A percentile compares a stretch with the other conserved stretches of the same genome.
phyloP scores from a whole-genome alignment of 2,329 filamentous ascomycete genomes.

The Neurospora crassa region DNA sequence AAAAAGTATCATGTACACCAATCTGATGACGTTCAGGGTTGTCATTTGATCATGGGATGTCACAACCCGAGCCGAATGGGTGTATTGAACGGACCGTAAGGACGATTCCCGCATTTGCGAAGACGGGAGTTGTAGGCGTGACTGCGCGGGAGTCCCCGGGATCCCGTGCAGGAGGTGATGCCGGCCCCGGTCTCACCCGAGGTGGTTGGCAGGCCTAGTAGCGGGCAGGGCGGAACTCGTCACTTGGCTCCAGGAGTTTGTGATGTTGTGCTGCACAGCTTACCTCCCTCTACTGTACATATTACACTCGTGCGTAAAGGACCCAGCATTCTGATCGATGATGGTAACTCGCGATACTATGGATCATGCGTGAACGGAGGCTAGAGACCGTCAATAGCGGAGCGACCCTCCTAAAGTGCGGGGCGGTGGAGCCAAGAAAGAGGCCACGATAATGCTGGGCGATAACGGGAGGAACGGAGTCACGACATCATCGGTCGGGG shows the following conservation, averaged over 20 bases:
- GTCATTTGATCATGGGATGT: background rate
- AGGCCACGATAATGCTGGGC: background rate
- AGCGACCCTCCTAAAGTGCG: background rate
- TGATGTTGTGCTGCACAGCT: background rate
- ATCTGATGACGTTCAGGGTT: background rate
- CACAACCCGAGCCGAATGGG: background rate
- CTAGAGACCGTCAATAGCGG: background rate
- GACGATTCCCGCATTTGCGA: background rate
- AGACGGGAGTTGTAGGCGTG: background rate
- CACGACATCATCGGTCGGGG: background rate
- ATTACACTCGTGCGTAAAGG: too few relatives aligned
- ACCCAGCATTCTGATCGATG: background rate
- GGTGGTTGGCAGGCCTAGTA: background rate
- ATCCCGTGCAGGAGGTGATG: too few relatives aligned
- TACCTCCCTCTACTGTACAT: too few relatives aligned
- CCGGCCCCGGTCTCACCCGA: background rate
- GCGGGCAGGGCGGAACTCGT: background rate
- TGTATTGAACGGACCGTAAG: too few relatives aligned
- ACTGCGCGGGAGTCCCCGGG: background rate
- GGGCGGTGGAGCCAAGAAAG: background rate
- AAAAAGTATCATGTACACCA: background rate
- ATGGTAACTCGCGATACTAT: background rate
- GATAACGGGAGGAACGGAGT: background rate
- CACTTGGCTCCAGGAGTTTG: background rate
- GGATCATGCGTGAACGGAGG: background rate